A percentile compares a stretch with the other conserved stretches of the same genome.
Conservation (phyloP, 1,284 basidiomycete genomes). For the Laetiporus sulphureus region DNA sequence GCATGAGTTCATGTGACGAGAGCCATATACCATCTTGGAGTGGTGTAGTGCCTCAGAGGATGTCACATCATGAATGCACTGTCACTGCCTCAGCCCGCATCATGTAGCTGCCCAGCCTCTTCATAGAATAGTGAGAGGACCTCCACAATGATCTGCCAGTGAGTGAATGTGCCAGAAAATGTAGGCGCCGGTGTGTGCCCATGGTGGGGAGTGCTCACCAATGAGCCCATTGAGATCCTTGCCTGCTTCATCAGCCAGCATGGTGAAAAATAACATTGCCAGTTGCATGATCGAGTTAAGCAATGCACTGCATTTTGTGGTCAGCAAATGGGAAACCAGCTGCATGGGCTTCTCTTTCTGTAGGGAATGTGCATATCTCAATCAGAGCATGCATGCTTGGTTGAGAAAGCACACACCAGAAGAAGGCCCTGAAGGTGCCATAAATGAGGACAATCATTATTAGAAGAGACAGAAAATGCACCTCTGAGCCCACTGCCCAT, state of each 20-base stretch:
- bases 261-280: slow-evolving; percentile 49
- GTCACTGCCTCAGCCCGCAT: slow-evolving; percentile 1
- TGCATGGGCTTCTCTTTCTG: slow-evolving; percentile 15
- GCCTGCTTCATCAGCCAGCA: slow-evolving; percentile 21
- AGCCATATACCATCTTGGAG: slow-evolving; percentile 10
- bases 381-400: not conserved
- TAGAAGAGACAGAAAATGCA: slow-evolving; percentile 13
- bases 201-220: slow-evolving; percentile 47
- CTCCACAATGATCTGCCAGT: slow-evolving; percentile 54
- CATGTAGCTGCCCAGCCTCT: slow-evolving; percentile 26
- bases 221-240: slow-evolving; percentile 39
- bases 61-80: slow-evolving; percentile 4
- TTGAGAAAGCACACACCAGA: slow-evolving; percentile 20
- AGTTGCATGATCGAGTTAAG: slow-evolving; percentile 34
- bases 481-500: slow-evolving; percentile 51
- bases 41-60: slow-evolving; percentile 17
- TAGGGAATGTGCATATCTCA: not conserved
- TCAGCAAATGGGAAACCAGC: no score
- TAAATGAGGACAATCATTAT: not conserved
- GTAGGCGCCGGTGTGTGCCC: slow-evolving; percentile 59
- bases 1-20: slow-evolving; percentile 46
- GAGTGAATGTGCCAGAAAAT: slow-evolving; percentile 66
- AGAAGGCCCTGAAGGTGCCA: slow-evolving; percentile 22
- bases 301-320: no score
- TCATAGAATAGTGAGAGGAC: slow-evolving; percentile 59